Evolutionary conservation across 2,329 filamentous ascomycete species (phyloP), one percentile per base, ranked within the genome.

Genomic region (Neocatenulostroma microsporum): DNA sequence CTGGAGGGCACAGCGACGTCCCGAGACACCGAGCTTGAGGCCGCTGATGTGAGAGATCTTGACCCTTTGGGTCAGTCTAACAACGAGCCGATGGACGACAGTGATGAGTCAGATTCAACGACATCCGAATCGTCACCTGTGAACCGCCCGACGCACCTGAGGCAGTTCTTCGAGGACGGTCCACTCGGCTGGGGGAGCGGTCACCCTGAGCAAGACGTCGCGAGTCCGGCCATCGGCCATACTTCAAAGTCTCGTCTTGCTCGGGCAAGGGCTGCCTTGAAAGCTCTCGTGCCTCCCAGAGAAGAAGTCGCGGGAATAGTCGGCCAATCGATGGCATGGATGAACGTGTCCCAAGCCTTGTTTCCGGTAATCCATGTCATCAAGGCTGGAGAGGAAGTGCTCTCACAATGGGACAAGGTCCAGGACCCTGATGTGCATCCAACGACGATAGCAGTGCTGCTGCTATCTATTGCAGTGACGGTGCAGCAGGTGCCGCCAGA

Each of bases 391-490:
- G 17, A 31, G 9, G 29, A 31, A 13, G 9, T 31, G 11, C 9
- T 19, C 6, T 13, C 20, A 8, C 13, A 17, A 18, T 17, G 17
- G 11, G 35, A 13, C 9, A 18, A 25, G 10, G 28, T 30, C 13
- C 17, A 17, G 13, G 29, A 9, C 6, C 7, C 18, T 13, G 29
- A 31, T 31, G 29, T 17, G 10, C 12, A 31, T 13, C 33, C 21
- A 17, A 28, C 13, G 11, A 7, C 12, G 8, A 36, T 28, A 27
- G 21, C 37, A 12, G 31, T 32, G 8, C 14, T 35, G 6, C 25
- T 40, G 14, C 21, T 40, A 11, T 13, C 29, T 7, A 24, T 34
- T n/a, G 37, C 32, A 3, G 18, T 35, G 5, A 40, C 32, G 14
- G 21, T 37, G 8, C 35, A 30, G 15, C 27, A 27, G 14, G 32